A percentile compares a stretch with the other conserved stretches of the same genome.
phyloP scores from a whole-genome alignment of 495 filamentous ascomycete genomes.

The Penicillium paradoxum region DNA sequence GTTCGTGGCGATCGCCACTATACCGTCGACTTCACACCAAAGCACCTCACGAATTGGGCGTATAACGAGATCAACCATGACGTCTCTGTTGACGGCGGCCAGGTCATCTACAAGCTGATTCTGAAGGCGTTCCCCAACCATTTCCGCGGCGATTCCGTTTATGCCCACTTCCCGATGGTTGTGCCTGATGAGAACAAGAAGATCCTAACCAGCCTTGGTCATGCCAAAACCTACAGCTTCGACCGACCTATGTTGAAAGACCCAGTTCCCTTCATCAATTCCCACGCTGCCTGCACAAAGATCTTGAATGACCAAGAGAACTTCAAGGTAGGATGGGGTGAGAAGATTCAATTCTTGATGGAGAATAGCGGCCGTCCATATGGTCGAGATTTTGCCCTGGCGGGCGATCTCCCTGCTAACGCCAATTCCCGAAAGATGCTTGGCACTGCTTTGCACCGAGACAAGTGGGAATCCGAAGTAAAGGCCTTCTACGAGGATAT shows the following conservation, averaged over 20 bases:
- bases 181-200: slow-evolving; percentile 50
- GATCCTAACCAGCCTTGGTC: slow-evolving; percentile 44
- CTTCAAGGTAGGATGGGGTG: slow-evolving; percentile 55
- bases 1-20: slow-evolving; percentile 86
- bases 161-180: slow-evolving; percentile 57
- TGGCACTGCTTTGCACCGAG: slow-evolving; percentile 41
- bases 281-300: slow-evolving; percentile 44
- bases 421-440: slow-evolving; percentile 46
- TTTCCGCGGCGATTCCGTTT: slow-evolving; percentile 52
- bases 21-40: slow-evolving; percentile 68
- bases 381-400: slow-evolving; percentile 51
- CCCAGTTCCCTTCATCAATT: slow-evolving; percentile 38
- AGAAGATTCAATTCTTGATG: slow-evolving; percentile 49
- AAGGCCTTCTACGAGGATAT: slow-evolving; percentile 49
- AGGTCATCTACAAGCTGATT: slow-evolving; percentile 58
- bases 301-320: slow-evolving; percentile 46
- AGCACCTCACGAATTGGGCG: slow-evolving; percentile 79
- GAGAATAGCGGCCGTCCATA: slow-evolving; percentile 34
- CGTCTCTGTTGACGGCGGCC: slow-evolving; percentile 47
- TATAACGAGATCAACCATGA: slow-evolving; percentile 49
- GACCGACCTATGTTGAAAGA: slow-evolving; percentile 36
- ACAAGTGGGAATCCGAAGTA: slow-evolving; percentile 48
- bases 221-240: slow-evolving; percentile 48
- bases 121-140: slow-evolving; percentile 56
- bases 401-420: slow-evolving; percentile 47